Evolutionary conservation across 768 basidiomycete genomes (phyloP).

Genomic region (Mycena leptocephala): DNA sequence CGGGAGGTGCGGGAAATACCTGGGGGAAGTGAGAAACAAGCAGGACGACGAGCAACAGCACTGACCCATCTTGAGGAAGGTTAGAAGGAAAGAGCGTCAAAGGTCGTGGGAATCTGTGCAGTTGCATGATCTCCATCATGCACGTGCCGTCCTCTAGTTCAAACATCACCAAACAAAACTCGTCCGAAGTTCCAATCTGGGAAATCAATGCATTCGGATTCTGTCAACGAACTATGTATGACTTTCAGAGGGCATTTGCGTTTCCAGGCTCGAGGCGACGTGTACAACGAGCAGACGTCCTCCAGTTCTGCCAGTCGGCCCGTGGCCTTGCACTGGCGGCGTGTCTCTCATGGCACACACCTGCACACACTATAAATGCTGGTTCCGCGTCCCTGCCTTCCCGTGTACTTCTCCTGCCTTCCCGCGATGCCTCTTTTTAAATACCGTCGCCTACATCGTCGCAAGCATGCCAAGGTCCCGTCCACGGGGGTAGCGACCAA

Average conservation of each 20-base stretch:
- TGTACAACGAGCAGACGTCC: neutral
- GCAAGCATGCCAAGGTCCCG: slow-evolving; percentile 60
- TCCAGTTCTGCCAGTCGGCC: neutral
- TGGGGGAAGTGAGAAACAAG: slow-evolving; percentile 46
- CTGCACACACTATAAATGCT: slow-evolving; percentile 18
- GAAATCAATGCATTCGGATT: neutral
- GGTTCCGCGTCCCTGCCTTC: neutral
- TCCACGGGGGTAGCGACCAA: slow-evolving; percentile 69
- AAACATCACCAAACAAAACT: no score
- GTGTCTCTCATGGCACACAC: slow-evolving; percentile 15
- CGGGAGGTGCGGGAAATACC: slow-evolving; percentile 98
- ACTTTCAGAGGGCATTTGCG: no score
- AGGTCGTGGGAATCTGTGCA: no score
- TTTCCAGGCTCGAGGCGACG: neutral
- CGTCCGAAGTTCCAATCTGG: no score
- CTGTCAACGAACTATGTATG: neutral
- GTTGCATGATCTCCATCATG: no score
- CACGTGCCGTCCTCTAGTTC: no score
- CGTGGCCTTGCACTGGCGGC: slow-evolving; percentile 22
- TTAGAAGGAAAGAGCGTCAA: no score
- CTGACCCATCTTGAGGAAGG: slow-evolving; percentile 77
- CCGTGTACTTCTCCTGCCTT: slow-evolving; percentile 4
- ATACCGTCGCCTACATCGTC: slow-evolving; percentile 56
- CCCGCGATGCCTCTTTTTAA: slow-evolving; percentile 57
- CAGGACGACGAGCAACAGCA: slow-evolving; percentile 51